phyloP scores from a whole-genome alignment of 2,329 filamentous ascomycete genomes.

The Aspergillus aculeatinus region DNA sequence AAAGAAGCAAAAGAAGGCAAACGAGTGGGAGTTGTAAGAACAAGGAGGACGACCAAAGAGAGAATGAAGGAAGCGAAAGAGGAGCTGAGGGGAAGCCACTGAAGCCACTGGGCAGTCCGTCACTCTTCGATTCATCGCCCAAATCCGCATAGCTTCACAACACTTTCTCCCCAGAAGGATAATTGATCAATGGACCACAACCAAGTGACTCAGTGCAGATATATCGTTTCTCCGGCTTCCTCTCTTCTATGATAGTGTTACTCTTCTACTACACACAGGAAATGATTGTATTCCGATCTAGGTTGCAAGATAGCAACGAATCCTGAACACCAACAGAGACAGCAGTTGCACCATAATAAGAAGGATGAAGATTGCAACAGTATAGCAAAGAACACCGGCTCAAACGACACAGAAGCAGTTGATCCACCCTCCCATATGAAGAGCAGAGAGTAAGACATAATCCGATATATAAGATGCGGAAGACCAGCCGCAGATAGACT shows the following conservation, averaged over 20 bases:
- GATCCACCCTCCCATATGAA: neutral
- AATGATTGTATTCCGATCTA: neutral
- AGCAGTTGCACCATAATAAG: neutral
- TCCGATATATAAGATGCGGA: neutral
- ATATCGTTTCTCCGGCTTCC: no score
- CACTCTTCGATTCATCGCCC: neutral
- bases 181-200: no score
- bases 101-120: neutral
- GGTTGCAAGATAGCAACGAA: neutral
- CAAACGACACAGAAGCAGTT: neutral
- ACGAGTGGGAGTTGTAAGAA: neutral
- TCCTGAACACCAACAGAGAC: neutral
- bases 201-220: no score
- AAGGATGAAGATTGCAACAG: neutral
- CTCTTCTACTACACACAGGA: neutral
- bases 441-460: neutral
- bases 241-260: no score
- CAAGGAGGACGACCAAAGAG: neutral
- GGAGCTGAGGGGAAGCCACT: neutral
- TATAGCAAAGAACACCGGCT: constrained; percentile 11
- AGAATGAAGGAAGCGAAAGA: neutral
- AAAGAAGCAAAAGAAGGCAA: neutral
- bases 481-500: neutral
- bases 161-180: no score
- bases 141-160: neutral